A percentile compares a stretch with the other conserved stretches of the same genome.
These are phyloP conservation scores for Astrocystis sublimbata DNA, from an alignment of 495 filamentous ascomycete species.

Conservation along the genomic window DNA sequence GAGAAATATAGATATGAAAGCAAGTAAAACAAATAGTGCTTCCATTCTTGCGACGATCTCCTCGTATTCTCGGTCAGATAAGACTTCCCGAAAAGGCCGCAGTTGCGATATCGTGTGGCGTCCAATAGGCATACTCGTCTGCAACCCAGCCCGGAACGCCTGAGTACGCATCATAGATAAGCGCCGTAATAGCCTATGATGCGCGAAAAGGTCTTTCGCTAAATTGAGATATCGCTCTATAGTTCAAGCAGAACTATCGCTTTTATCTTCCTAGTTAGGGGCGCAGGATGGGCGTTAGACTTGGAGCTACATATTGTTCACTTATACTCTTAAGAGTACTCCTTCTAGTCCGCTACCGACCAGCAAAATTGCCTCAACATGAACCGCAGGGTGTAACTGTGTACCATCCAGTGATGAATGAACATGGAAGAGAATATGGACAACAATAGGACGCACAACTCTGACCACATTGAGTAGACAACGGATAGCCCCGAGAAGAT, in stretches of 20 bases:
- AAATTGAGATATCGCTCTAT: not conserved
- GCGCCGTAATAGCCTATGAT: not conserved
- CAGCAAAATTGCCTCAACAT: too few species aligned
- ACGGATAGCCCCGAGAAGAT: not conserved
- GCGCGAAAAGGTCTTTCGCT: not conserved
- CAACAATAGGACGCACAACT: not conserved
- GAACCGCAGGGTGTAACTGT: too few species aligned
- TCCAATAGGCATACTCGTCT: slow-evolving; percentile 6
- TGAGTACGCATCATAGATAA: not conserved
- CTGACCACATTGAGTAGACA: not conserved
- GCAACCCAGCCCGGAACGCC: not conserved
- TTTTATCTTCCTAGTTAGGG: not conserved
- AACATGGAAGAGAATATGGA: too few species aligned
- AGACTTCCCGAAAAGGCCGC: not conserved
- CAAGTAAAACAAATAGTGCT: too few species aligned
- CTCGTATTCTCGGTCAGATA: slow-evolving; percentile 3
- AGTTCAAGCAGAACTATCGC: not conserved
- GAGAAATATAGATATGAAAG: not conserved
- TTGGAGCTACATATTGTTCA: too few species aligned
- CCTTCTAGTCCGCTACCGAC: too few species aligned
- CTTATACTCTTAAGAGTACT: too few species aligned
- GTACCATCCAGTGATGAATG: too few species aligned
- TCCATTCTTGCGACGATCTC: not conserved
- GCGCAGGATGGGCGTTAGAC: not conserved
- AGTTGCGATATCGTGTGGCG: slow-evolving; percentile 10